Base-by-base conservation (phyloP, 495 filamentous ascomycete genomes). In the Lichina pygmaea region DNA sequence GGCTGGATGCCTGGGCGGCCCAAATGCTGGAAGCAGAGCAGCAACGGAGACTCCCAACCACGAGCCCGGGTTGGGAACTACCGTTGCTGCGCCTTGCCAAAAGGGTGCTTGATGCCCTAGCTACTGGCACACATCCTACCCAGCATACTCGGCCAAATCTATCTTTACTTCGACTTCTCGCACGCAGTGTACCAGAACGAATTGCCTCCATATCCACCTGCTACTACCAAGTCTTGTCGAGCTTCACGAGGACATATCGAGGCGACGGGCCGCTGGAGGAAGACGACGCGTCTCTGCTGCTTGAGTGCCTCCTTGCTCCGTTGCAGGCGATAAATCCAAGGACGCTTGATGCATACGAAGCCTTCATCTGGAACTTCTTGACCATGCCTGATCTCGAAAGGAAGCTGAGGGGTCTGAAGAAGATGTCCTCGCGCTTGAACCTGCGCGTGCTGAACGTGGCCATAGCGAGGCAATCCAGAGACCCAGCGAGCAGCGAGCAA, bases 291-390 rank as follows among this genome's bases (percentile, higher is more conserved):
- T 53, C 15, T 46, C 65, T 6, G 44, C 55, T 53, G 16, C 10
- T 49, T 44, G 43, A 62, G 33, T 56, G 57, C 49, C 57, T 70
- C 6, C 47, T 73, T 31, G 59, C 62, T 24, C 60, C 76, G 38
- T 51, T 77, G 8, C 55, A 59, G 42, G 61, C 62, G 0, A 62
- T 66, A 13, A 67, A 57, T 6, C 59, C 60, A 2, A 60, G 65
- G 49, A 69, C 64, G 0, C 57, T 62, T 30, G 57, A 56, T 11
- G 64, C 65, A 2, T 78, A 78, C 49, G 64, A 68, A 52, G 66
- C 67, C 30, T 76, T 79, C 58, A 67, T 63, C 17, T 60, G 53
- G 37, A 59, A 60, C 41, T 73, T 71, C 51, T 59, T 80, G 33
- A 63, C 60, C 6, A 60, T 68, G 8, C 62, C 68, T 0, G 55